Evolutionary conservation across 345 rosid species (phyloP).

Genomic region (Dipteronia dyeriana): DNA sequence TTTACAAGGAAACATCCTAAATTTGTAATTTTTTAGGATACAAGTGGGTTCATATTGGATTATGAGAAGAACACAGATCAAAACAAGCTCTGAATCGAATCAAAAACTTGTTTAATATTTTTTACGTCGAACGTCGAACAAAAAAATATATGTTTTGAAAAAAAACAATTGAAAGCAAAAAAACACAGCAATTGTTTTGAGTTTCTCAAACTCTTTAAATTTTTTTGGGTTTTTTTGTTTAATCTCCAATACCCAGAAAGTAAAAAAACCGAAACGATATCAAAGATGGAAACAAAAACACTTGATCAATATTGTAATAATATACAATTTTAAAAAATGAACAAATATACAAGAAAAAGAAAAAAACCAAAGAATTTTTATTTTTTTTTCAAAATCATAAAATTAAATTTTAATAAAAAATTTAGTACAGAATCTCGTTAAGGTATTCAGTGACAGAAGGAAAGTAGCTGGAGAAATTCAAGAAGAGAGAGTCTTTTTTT

Average conservation of each 20-base stretch:
- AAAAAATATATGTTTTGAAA: neutral
- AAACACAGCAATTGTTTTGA: constrained; percentile 11
- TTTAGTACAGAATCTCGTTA: neutral
- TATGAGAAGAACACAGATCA: constrained; percentile 14
- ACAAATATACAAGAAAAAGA: constrained; percentile 10
- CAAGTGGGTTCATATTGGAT: constrained; percentile 21
- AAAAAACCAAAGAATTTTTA: constrained; percentile 9
- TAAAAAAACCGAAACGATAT: constrained; percentile 12
- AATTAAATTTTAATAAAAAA: constrained; percentile 8
- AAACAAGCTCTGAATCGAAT: constrained; percentile 25
- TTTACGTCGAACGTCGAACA: neutral
- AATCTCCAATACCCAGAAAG: constrained; percentile 17
- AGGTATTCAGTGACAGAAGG: constrained; percentile 5
- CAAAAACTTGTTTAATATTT: constrained; percentile 16
- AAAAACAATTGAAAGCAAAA: constrained; percentile 7
- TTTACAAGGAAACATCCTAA: constrained; percentile 21
- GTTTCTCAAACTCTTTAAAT: neutral
- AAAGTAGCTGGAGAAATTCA: constrained; percentile 19
- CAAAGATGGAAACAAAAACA: neutral
- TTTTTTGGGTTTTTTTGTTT: neutral
- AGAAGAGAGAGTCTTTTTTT: neutral
- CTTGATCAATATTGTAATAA: neutral
- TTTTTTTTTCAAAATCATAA: neutral
- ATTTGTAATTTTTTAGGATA: constrained; percentile 20
- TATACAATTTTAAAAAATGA: constrained; percentile 4